phyloP scores from a whole-genome alignment of 495 filamentous ascomycete genomes.

The Staphylotrichum longicolle region DNA sequence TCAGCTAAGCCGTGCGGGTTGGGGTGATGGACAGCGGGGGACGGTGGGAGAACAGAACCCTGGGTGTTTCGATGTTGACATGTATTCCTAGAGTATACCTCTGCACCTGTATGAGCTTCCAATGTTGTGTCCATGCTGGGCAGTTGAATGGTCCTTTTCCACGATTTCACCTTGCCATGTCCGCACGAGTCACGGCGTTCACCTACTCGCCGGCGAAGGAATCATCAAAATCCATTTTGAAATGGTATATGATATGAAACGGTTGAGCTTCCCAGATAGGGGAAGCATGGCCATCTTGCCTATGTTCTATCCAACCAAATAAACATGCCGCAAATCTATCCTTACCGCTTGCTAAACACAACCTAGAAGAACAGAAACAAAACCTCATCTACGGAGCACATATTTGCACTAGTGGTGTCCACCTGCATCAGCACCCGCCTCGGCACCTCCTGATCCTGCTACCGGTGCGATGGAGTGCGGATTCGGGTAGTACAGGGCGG shows the following conservation, averaged over 20 bases:
- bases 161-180: too few relatives aligned
- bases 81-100: slow-evolving; percentile 25
- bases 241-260: too few relatives aligned
- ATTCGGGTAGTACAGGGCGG: slow-evolving; percentile 62
- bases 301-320: too few relatives aligned
- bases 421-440: slow-evolving; percentile 5
- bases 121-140: too few relatives aligned
- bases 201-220: too few relatives aligned
- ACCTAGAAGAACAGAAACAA: not conserved
- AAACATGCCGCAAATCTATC: too few relatives aligned
- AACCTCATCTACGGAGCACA: too few relatives aligned
- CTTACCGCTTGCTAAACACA: not conserved
- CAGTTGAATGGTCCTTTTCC: too few relatives aligned
- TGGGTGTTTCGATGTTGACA: not conserved
- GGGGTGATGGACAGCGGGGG: not conserved
- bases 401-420: slow-evolving; percentile 9
- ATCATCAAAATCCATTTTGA: too few relatives aligned
- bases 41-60: not conserved
- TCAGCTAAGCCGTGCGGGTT: slow-evolving; percentile 59
- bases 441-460: not conserved
- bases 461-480: slow-evolving; percentile 28
- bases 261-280: too few relatives aligned
- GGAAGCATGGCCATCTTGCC: too few relatives aligned
- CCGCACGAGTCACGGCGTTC: too few relatives aligned
- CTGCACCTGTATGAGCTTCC: not conserved